Conservation (phyloP, 495 filamentous ascomycete genomes). For the Rhizodiscina lignyota region DNA sequence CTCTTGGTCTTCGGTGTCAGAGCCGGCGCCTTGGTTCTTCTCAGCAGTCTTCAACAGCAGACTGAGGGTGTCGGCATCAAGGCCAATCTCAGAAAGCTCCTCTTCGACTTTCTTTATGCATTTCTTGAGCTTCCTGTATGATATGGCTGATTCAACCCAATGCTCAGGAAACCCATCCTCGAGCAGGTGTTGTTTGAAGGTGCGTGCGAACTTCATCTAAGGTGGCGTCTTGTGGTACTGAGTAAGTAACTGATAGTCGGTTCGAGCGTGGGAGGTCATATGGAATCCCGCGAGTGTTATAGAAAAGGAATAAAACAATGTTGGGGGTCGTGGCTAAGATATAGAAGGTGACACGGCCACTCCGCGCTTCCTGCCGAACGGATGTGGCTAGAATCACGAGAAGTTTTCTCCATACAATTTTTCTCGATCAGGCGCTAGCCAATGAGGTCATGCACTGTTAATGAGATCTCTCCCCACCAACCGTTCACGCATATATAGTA, state of each 20-base stretch:
- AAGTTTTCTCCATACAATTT: too few species aligned
- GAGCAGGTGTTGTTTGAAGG: conserved; percentile 40
- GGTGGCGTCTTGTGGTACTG: too few species aligned
- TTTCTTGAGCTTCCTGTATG: conserved; percentile 60
- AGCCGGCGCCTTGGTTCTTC: not conserved
- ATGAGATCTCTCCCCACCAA: too few species aligned
- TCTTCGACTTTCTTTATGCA: conserved; percentile 49
- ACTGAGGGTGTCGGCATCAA: conserved; percentile 41
- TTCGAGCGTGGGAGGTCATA: not conserved
- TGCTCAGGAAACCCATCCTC: conserved; percentile 39
- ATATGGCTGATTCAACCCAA: conserved; percentile 55
- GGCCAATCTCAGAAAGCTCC: conserved; percentile 43
- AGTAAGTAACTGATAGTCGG: not conserved
- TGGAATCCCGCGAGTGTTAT: not conserved
- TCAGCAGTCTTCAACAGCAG: conserved; percentile 22
- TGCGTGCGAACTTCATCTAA: conserved; percentile 60
- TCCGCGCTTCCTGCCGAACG: too few species aligned
- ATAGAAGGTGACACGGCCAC: too few species aligned
- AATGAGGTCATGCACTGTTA: too few species aligned
- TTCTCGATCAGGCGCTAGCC: too few species aligned
- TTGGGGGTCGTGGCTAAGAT: too few species aligned
- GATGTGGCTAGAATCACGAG: too few species aligned
- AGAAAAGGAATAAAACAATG: too few species aligned
- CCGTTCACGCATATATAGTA: too few species aligned
- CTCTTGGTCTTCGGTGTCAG: conserved; percentile 5